Base-by-base conservation (phyloP, 1,284 basidiomycete species). In the Xanthoconium separans region DNA sequence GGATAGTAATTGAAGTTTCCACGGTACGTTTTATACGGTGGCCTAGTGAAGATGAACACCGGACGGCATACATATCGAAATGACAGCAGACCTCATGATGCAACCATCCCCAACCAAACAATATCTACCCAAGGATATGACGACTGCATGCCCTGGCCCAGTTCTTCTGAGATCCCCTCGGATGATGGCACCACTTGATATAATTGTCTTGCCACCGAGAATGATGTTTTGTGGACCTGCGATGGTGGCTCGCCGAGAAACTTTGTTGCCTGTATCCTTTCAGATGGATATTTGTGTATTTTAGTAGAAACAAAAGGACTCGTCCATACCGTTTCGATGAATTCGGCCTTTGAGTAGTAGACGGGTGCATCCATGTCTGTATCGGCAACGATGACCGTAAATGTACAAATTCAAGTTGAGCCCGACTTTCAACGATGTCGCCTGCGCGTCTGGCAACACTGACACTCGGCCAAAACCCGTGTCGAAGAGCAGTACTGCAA, bases 1-100 rank as follows among this genome's bases (percentile, higher is more conserved):
- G 97, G 96, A 66, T 98, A 98, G 73, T 97, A 98, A 63, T 97
- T 98, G 80, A 97, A 98, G 55, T 87, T 85, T 48, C 91, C 91
- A 53, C 91, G 84, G 67, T 93, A 94, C 0, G 91, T 93, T 73
- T 94, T 94, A 72, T 93, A 93, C 5, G 91, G 90, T 16, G 90
- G 89, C 58, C 89, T 91, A 41, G 20, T 13, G 16, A 29, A 34
- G 34, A 18, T 24, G 40, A 39, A 42, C 12, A 7, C 39, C 12
- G 33, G 11, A 9, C 27, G 31, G 20, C 37, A 15, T 39, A 24
- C 0, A 33, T 9, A 29, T 37, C 6, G 11, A 30, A 20, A 43
- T 31, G 41, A n/a, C 13, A 33, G 51, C 57, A 22, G 50, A 95
- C 91, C 94, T 81, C 75, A 99, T 84, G 31, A 98, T 85, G 59